These are phyloP conservation scores for Coccomyxa sp. DNA, from an alignment of 139 green algal genomes.

Conservation along the genomic window DNA sequence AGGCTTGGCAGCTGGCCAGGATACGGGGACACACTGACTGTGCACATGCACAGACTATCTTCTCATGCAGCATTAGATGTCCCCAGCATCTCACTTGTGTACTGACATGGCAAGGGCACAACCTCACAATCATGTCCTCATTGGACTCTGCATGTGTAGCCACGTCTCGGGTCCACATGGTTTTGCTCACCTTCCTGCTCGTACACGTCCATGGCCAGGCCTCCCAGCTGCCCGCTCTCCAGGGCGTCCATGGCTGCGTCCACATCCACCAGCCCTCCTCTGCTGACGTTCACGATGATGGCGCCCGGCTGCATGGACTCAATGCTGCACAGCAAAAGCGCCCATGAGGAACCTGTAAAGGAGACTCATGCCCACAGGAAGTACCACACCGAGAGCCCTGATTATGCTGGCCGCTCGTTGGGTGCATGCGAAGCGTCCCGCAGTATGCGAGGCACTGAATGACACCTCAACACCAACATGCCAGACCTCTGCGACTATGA, in stretches of 20 bases:
- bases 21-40: background rate
- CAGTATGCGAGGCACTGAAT: no score
- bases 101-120: no score
- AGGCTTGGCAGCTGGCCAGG: background rate
- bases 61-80: no score
- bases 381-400: background rate
- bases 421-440: no score
- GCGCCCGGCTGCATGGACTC: constrained; percentile 51
- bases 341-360: background rate
- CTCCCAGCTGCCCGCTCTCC: constrained; percentile 47
- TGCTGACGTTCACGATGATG: constrained; percentile 70
- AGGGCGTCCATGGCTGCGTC: constrained; percentile 56
- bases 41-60: no score
- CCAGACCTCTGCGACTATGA: background rate
- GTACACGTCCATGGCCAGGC: constrained; percentile 27
- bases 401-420: no score
- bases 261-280: constrained; percentile 74
- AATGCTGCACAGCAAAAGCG: constrained; percentile 35
- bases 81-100: no score
- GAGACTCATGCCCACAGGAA: background rate
- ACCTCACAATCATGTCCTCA: no score
- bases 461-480: background rate
- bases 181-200: constrained; percentile 26
- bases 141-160: no score
- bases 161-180: no score